Base-by-base conservation (phyloP, 257 asterid genomes). In the Ajuga chamaepitys region DNA sequence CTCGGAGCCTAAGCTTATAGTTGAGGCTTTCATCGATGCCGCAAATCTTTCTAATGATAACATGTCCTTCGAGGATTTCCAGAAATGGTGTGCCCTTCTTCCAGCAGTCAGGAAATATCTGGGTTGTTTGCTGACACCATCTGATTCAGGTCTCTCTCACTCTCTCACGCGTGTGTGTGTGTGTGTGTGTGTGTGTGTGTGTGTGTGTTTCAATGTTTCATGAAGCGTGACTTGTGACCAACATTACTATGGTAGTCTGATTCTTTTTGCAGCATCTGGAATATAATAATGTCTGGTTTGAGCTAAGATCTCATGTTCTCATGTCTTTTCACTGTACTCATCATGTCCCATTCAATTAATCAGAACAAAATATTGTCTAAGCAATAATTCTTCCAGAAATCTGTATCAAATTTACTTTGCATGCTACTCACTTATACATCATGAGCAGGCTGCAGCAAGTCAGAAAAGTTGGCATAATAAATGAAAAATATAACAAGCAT, bases 91-190 rank as follows among this genome's bases (percentile, higher is more conserved):
- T 70, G 58, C 81, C 51, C 90, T 64, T 72, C 85, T 88, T 79
- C 97, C 97, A 54, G 86, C 95, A 37, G 89, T 78, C 70, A 82
- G 88, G 80, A 93, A 83, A 80, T 89, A 75, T 76, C 86, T 93
- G 17, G 89, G 88, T 41, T 73, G 85, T 74, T 79, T 89, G 76
- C 58, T 89, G 81, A 67, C 30, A 51, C 95, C 95, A 52, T 77
- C 80, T 53, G 85, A 84, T 77, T 62, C 89, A 89, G 99, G 97
- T 93, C 44, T 62, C 53, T 25, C 28, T n/a, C 50, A 7, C 45
- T 8, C 53, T 22, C 42, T 4, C 54, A 3, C 4, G 13, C 8
- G 38, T 7, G 4, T 9, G 37, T 12, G 20, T 53, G 59, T 24
- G 1, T 25, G 18, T 30, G 35, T 47, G 18, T 7, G 18, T 34